Conservation (phyloP, 257 asterid genomes). For the Prunella vulgaris region DNA sequence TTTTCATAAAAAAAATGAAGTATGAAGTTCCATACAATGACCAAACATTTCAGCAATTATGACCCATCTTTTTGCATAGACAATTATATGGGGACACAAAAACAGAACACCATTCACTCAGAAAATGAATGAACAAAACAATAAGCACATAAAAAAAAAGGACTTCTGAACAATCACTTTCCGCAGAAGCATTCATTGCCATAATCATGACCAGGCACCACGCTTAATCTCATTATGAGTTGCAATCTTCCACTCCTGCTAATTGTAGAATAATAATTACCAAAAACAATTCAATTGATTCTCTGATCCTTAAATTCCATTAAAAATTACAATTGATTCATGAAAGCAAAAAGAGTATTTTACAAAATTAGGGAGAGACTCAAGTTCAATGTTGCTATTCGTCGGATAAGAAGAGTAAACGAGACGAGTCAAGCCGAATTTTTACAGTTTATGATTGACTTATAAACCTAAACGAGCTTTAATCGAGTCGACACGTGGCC, state of each 20-base stretch:
- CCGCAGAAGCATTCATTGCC: constrained; percentile 18
- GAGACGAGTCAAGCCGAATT: background rate
- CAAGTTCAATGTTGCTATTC: no score
- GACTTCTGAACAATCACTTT: constrained; percentile 2
- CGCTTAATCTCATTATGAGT: constrained; percentile 24
- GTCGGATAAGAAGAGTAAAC: background rate
- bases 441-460: background rate
- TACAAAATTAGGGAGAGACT: constrained; percentile 24
- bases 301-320: background rate
- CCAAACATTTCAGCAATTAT: no score
- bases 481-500: background rate
- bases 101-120: background rate
- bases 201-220: constrained; percentile 22
- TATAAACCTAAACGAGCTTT: background rate
- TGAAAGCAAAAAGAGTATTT: background rate
- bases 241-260: background rate
- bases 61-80: no score
- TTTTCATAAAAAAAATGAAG: no score
- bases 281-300: background rate
- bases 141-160: background rate
- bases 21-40: no score
- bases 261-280: background rate
- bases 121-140: background rate
- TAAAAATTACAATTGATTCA: constrained; percentile 12
- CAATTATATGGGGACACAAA: background rate